Evolutionary conservation across 2,329 filamentous ascomycete genomes (phyloP).

Genomic region (Nemania sp.): DNA sequence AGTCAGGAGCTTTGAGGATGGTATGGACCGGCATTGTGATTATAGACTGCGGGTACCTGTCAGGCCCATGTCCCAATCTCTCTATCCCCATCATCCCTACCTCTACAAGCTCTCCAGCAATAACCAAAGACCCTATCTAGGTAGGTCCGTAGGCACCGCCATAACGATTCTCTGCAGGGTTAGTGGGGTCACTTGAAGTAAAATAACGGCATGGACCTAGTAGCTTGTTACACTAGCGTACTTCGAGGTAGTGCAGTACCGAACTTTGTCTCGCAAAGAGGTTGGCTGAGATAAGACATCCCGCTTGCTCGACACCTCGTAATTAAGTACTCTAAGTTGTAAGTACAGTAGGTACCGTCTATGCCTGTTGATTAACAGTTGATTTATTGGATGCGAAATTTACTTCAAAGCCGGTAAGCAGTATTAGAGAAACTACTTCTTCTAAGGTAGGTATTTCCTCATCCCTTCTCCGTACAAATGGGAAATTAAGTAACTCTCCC

Average conservation of each 20-base stretch:
- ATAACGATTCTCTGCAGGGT: constrained; percentile 2
- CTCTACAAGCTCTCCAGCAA: constrained; percentile 14
- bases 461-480: no score
- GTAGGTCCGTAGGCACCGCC: no score
- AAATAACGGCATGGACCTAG: neutral
- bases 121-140: constrained; percentile 9
- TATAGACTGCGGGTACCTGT: constrained; percentile 16
- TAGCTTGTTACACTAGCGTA: neutral
- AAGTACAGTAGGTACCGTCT: no score
- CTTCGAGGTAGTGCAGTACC: neutral
- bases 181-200: constrained; percentile 11
- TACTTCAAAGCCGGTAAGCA: no score
- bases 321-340: no score
- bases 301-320: neutral
- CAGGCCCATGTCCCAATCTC: constrained; percentile 14
- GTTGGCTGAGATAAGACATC: neutral
- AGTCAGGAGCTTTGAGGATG: constrained; percentile 17
- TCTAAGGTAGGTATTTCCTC: no score
- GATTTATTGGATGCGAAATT: no score
- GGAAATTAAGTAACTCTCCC: no score
- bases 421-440: no score
- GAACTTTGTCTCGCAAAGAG: neutral
- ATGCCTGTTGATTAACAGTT: no score
- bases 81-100: neutral
- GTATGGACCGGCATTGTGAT: neutral